phyloP scores from a whole-genome alignment of 2,329 filamentous ascomycete genomes.

The Nemania diffusa region DNA sequence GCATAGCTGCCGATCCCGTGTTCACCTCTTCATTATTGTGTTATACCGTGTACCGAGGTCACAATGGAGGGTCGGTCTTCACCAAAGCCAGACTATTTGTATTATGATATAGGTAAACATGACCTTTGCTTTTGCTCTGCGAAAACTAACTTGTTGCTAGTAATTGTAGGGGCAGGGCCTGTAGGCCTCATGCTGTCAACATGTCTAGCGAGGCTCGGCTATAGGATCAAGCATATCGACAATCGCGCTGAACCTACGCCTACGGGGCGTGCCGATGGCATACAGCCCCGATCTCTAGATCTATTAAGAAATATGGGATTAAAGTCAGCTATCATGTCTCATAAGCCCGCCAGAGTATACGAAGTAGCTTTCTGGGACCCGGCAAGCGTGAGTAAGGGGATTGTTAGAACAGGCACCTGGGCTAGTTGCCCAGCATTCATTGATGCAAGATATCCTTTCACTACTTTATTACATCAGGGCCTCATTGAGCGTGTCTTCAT shows the following conservation, averaged over 20 bases:
- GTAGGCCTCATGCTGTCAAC: slow-evolving; percentile 89
- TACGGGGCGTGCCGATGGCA: slow-evolving; percentile 89
- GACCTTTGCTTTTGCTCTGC: slow-evolving; percentile 31
- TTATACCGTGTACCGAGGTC: slow-evolving; percentile 9
- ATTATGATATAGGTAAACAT: slow-evolving; percentile 59
- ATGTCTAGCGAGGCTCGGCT: slow-evolving; percentile 90
- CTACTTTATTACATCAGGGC: slow-evolving; percentile 77
- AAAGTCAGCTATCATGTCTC: slow-evolving; percentile 87
- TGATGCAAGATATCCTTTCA: slow-evolving; percentile 76
- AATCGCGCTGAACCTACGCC: slow-evolving; percentile 85
- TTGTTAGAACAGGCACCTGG: slow-evolving; percentile 78
- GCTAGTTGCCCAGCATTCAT: slow-evolving; percentile 89
- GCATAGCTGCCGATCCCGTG: background rate
- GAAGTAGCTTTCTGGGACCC: slow-evolving; percentile 81
- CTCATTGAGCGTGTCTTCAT: slow-evolving; percentile 77
- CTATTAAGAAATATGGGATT: slow-evolving; percentile 89
- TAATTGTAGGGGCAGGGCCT: slow-evolving; percentile 89
- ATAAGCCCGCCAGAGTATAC: slow-evolving; percentile 87
- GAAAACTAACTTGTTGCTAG: slow-evolving; percentile 55
- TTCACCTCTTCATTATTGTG: background rate
- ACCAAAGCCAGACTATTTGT: slow-evolving; percentile 32
- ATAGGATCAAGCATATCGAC: slow-evolving; percentile 94
- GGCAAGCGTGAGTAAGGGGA: slow-evolving; percentile 63
- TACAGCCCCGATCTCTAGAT: slow-evolving; percentile 89
- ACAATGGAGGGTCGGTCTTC: slow-evolving; percentile 42